phyloP scores from a whole-genome alignment of 2,329 filamentous ascomycete species.

The Botrytis porri region DNA sequence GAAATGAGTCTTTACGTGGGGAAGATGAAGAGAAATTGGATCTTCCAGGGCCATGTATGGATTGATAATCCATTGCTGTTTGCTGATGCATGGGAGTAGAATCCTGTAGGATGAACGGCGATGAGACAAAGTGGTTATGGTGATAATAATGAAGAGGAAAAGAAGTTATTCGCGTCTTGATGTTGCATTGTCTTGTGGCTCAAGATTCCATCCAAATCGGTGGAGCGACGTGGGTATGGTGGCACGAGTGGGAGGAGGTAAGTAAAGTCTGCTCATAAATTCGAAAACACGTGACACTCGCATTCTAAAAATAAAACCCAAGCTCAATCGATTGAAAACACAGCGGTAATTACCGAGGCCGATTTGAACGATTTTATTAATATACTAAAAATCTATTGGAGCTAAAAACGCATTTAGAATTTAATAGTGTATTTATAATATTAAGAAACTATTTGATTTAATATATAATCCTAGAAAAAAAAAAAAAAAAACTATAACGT shows the following conservation, averaged over 20 bases:
- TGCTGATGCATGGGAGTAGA: not conserved
- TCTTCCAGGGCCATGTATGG: constrained; percentile 57
- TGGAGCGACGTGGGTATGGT: too few relatives aligned
- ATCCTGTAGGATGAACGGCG: constrained; percentile 4
- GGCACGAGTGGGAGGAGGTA: too few relatives aligned
- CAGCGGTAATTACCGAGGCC: too few relatives aligned
- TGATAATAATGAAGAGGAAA: too few relatives aligned
- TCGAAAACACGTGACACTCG: not conserved
- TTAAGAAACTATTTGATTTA: too few relatives aligned
- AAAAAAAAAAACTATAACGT: too few relatives aligned
- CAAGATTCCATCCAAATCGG: accelerated
- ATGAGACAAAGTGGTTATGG: not conserved
- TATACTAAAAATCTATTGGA: too few relatives aligned
- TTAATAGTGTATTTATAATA: too few relatives aligned
- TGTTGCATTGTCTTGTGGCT: not conserved
- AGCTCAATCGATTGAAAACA: not conserved
- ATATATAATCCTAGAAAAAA: too few relatives aligned
- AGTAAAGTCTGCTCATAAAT: not conserved
- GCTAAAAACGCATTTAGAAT: too few relatives aligned
- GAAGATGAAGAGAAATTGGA: constrained; percentile 51
- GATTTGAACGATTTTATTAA: too few relatives aligned
- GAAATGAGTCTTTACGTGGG: constrained; percentile 28
- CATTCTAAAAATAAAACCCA: not conserved
- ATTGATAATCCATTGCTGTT: constrained; percentile 54
- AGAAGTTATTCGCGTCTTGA: not conserved